phyloP scores from a whole-genome alignment of 345 rosid genomes.

The Euphorbia lathyris region DNA sequence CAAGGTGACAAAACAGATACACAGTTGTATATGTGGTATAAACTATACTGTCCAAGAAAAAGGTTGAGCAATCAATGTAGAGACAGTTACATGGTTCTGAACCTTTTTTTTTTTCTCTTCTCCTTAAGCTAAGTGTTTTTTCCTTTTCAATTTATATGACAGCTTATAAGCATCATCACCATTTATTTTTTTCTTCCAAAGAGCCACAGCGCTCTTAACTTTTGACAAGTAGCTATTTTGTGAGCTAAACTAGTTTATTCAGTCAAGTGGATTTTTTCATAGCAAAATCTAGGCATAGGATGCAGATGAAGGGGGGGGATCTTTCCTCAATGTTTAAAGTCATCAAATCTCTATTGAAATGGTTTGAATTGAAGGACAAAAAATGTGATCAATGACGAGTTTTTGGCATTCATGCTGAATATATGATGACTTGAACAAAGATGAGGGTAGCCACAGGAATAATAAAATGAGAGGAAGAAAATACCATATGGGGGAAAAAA shows the following conservation, averaged over 20 bases:
- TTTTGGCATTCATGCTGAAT: too few species aligned
- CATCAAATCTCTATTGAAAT: too few species aligned
- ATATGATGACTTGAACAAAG: neutral
- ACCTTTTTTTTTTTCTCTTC: neutral
- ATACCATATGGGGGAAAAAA: neutral
- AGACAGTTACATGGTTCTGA: neutral
- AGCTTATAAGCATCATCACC: neutral
- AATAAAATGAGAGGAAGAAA: slow-evolving; percentile 7
- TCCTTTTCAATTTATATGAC: neutral
- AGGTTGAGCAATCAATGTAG: neutral
- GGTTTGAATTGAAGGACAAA: too few species aligned
- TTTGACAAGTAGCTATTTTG: neutral
- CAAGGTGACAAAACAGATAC: neutral
- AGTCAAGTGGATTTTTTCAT: neutral
- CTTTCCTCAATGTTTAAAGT: neutral
- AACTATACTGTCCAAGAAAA: neutral
- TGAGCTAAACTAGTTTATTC: neutral
- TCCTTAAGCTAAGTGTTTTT: neutral
- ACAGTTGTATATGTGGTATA: neutral
- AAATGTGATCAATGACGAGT: too few species aligned
- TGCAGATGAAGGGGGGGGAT: neutral
- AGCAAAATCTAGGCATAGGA: neutral
- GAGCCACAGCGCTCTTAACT: neutral
- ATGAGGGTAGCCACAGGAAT: neutral
- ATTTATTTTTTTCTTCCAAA: too few species aligned